Percentiles rank a stretch among this genome's conserved stretches.
These are phyloP conservation scores for Haplographium delicatum DNA, from an alignment of 495 filamentous ascomycete species.

Conservation along the genomic window DNA sequence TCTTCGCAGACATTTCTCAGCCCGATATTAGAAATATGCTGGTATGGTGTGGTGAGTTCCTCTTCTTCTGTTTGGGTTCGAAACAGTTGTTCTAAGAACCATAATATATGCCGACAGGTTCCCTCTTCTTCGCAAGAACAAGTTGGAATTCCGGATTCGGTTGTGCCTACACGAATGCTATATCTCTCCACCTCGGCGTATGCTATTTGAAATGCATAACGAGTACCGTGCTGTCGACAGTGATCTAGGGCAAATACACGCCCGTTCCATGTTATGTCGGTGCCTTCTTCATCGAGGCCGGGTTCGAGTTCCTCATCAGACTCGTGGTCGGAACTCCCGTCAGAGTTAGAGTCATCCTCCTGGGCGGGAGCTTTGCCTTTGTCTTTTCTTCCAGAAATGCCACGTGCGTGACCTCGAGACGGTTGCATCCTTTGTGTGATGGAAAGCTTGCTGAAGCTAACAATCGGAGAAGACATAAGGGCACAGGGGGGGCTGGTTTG, in stretches of 20 bases:
- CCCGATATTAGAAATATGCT: constrained; percentile 16
- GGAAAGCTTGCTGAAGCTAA: constrained; percentile 26
- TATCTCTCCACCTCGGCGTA: constrained; percentile 17
- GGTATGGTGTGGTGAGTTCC: constrained; percentile 7
- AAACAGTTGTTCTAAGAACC: constrained; percentile 19
- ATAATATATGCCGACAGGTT: constrained; percentile 17
- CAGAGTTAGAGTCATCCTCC: constrained; percentile 3
- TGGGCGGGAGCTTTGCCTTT: constrained; percentile 18
- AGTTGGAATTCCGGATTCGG: background rate
- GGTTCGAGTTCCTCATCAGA: constrained; percentile 9
- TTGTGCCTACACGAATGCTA: constrained; percentile 19
- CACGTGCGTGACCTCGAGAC: constrained; percentile 7
- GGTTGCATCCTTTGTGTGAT: constrained; percentile 19
- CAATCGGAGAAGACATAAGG: constrained; percentile 24
- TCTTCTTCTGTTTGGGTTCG: background rate
- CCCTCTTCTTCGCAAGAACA: constrained; percentile 20
- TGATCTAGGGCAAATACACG: constrained; percentile 22
- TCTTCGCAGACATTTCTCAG: constrained; percentile 18
- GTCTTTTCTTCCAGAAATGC: constrained; percentile 5
- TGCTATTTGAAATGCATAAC: constrained; percentile 25
- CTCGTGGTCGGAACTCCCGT: constrained; percentile 9
- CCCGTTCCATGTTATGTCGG: constrained; percentile 1
- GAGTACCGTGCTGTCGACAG: constrained; percentile 12
- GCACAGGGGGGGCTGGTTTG: constrained; percentile 28
- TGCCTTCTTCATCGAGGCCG: constrained; percentile 1